Evolutionary conservation across 1,284 basidiomycete genomes (phyloP).

Genomic region (Lignosus rhinocerotis): DNA sequence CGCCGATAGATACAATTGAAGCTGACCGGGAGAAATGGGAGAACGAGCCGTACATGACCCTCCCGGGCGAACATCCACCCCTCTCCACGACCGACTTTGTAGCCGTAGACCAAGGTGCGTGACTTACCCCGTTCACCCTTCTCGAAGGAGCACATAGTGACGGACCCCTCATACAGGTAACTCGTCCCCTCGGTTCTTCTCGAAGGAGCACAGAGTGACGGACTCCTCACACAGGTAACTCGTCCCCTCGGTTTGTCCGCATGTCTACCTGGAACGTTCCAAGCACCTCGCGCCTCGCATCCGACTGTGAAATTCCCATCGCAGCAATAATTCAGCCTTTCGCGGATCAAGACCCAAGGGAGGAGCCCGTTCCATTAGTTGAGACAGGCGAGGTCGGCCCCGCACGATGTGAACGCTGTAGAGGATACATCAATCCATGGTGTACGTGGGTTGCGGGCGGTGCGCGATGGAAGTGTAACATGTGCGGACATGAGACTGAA

Average conservation of each 20-base stretch:
- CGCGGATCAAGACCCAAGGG: conserved; percentile 78
- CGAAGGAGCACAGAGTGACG: background rate
- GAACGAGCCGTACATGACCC: conserved; percentile 73
- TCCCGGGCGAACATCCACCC: conserved; percentile 78
- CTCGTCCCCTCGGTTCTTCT: background rate
- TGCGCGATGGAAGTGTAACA: conserved; percentile 88
- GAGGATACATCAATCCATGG: conserved; percentile 96
- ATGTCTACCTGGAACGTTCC: conserved; percentile 77
- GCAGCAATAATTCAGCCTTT: conserved; percentile 91
- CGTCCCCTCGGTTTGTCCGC: conserved; percentile 67
- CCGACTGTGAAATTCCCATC: conserved; percentile 84
- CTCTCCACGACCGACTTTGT: conserved; percentile 86
- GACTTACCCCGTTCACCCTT: background rate
- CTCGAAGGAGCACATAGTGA: background rate
- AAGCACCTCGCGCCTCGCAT: conserved; percentile 76
- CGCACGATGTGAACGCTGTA: conserved; percentile 83
- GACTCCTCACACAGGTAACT: conserved; percentile 51
- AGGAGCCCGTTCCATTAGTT: conserved; percentile 82
- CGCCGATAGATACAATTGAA: conserved; percentile 84
- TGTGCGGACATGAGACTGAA: conserved; percentile 82
- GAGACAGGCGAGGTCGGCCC: conserved; percentile 72
- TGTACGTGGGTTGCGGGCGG: conserved; percentile 87
- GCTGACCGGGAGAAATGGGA: conserved; percentile 86
- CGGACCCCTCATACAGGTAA: conserved; percentile 48
- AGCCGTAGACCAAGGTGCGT: conserved; percentile 89